Conservation (phyloP, 139 green algal genomes). For the Chlorella sp. region DNA sequence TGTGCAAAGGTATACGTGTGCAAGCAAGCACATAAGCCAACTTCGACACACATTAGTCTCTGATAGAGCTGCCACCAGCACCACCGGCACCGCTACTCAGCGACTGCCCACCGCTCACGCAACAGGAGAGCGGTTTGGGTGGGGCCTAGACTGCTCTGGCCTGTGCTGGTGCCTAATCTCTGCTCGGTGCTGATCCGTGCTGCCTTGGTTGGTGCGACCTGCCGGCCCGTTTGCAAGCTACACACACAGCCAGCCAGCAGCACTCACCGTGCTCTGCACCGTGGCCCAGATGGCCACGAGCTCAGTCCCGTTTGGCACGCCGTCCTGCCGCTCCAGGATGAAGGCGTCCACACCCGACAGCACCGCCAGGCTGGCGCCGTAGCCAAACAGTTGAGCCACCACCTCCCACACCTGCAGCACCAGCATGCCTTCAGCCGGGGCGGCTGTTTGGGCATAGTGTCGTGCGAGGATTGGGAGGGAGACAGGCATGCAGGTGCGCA, state of each 20-base stretch:
- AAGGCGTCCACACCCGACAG: constrained; percentile 39
- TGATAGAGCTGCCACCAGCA: not conserved
- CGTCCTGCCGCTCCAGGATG: constrained; percentile 11
- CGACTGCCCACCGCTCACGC: not conserved
- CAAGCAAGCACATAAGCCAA: not conserved
- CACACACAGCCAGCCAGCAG: not conserved
- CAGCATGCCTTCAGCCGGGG: too few species aligned
- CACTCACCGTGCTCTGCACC: constrained; percentile 26
- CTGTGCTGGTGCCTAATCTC: not conserved
- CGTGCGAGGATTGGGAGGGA: too few species aligned
- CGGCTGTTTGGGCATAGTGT: too few species aligned
- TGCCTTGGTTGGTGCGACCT: not conserved
- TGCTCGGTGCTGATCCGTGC: not conserved
- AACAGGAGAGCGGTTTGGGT: not conserved
- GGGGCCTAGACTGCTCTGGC: not conserved
- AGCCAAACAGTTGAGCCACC: constrained; percentile 60
- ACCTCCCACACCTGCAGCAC: constrained; percentile 58
- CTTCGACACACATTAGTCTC: not conserved
- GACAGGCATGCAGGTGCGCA: too few species aligned
- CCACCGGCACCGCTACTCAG: not conserved
- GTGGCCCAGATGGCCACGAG: not conserved
- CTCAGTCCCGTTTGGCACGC: not conserved
- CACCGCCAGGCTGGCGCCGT: constrained; percentile 51
- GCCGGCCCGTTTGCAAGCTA: not conserved
- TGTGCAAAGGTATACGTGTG: not conserved